These are phyloP conservation scores for Euphorbia pulcherrima DNA, from an alignment of 345 rosid species.

Conservation along the genomic window DNA sequence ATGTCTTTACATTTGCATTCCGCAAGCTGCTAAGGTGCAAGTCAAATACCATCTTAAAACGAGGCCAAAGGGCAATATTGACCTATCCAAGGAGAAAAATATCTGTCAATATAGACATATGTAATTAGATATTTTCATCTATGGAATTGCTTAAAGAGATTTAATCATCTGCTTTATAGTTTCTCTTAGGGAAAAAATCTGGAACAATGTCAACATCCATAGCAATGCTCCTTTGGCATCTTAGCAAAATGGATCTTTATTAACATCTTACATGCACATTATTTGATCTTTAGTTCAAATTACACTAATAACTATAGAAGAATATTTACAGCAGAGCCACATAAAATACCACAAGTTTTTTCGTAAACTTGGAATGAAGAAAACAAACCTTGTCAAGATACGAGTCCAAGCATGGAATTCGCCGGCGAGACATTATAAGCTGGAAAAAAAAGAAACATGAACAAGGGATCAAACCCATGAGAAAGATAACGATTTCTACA, in stretches of 20 bases:
- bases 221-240: background rate
- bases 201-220: background rate
- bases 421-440: conserved; percentile 90
- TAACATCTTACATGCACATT: background rate
- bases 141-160: background rate
- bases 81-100: conserved; percentile 50
- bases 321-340: background rate
- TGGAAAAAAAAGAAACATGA: conserved; percentile 29
- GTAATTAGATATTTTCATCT: background rate
- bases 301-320: background rate
- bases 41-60: conserved; percentile 94
- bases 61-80: conserved; percentile 95
- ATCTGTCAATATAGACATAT: conserved; percentile 5
- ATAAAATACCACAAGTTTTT: background rate
- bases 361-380: conserved; percentile 7
- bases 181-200: background rate
- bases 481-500: background rate
- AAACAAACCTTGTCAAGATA: conserved; percentile 84
- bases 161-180: background rate
- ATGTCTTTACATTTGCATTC: conserved; percentile 74
- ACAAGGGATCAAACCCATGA: background rate
- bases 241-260: background rate
- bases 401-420: conserved; percentile 96
- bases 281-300: background rate
- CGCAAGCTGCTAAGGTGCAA: conserved; percentile 84